Percentiles rank a stretch among this genome's conserved stretches.
Evolutionary conservation across 1,284 basidiomycete genomes (phyloP).

Genomic region (Acaromyces ingoldii): DNA sequence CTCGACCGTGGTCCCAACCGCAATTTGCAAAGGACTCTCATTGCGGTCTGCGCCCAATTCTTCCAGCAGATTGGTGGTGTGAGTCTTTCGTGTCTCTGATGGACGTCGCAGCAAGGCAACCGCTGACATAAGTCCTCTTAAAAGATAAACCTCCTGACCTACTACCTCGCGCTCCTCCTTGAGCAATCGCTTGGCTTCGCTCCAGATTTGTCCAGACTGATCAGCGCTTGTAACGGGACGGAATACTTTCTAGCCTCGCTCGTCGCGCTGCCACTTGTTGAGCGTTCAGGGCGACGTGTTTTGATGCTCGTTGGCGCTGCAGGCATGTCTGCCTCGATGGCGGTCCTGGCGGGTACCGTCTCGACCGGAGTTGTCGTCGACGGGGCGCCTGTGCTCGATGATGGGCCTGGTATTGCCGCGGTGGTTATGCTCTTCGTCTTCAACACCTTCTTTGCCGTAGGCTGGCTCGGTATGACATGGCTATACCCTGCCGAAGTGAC

Average conservation of each 20-base stretch:
- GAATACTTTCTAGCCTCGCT: constrained; percentile 2
- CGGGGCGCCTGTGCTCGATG: not conserved
- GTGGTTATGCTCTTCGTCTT: constrained; percentile 1
- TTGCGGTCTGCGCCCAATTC: constrained; percentile 7
- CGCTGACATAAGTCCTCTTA: constrained; percentile 31
- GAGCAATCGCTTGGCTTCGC: constrained; percentile 8
- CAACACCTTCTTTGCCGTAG: constrained; percentile 6
- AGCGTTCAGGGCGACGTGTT: not conserved
- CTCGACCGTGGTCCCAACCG: constrained; percentile 3
- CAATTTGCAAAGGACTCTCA: constrained; percentile 4
- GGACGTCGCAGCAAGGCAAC: too few relatives aligned
- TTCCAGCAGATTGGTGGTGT: constrained; percentile 10
- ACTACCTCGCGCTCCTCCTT: constrained; percentile 51
- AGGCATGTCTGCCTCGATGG: constrained; percentile 5
- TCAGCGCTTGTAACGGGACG: constrained; percentile 5
- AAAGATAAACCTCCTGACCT: constrained; percentile 64
- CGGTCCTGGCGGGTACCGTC: not conserved
- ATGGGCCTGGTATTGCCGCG: constrained; percentile 2
- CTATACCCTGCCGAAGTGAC: constrained; percentile 9
- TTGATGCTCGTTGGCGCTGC: not conserved
- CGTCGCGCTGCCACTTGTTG: constrained; percentile 5
- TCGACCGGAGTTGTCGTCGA: not conserved
- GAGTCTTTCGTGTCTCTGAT: too few relatives aligned
- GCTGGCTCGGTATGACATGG: constrained; percentile 1
- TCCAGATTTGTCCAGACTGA: not conserved